Evolutionary conservation across 176 grass and related monocot genomes (phyloP).

Genomic region (Ensete ventricosum): DNA sequence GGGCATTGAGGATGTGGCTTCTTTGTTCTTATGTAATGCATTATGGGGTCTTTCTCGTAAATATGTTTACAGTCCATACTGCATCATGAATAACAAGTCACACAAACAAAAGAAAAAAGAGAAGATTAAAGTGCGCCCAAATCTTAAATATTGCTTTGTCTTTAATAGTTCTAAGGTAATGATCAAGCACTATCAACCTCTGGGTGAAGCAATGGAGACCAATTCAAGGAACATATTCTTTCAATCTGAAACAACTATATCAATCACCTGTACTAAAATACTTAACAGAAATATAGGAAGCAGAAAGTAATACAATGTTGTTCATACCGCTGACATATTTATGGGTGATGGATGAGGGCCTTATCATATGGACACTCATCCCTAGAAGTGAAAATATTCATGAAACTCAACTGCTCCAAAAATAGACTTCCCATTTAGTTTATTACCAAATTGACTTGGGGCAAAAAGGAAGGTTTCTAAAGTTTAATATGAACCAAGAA

Average conservation of each 20-base stretch:
- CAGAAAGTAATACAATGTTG: neutral
- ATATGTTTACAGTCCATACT: slow-evolving; percentile 76
- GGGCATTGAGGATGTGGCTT: slow-evolving; percentile 48
- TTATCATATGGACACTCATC: too few relatives aligned
- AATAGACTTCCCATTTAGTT: neutral
- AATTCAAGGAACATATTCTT: neutral
- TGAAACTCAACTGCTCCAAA: neutral
- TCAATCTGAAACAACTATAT: neutral
- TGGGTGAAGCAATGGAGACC: neutral
- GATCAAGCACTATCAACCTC: neutral
- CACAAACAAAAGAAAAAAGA: too few relatives aligned
- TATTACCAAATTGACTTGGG: neutral
- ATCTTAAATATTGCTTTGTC: neutral
- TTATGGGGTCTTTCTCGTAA: slow-evolving; percentile 55
- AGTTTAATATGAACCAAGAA: neutral
- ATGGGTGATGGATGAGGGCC: too few relatives aligned
- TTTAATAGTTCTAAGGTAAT: neutral
- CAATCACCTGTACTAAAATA: neutral
- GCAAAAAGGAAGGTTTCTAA: neutral
- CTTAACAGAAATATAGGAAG: neutral
- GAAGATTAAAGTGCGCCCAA: neutral
- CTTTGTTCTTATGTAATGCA: slow-evolving; percentile 42
- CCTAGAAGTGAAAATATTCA: neutral
- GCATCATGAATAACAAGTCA: slow-evolving; percentile 22
- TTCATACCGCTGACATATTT: neutral